phyloP scores from a whole-genome alignment of 371 early-diverging fungal genomes.

The Apophysomyces ossiformis region DNA sequence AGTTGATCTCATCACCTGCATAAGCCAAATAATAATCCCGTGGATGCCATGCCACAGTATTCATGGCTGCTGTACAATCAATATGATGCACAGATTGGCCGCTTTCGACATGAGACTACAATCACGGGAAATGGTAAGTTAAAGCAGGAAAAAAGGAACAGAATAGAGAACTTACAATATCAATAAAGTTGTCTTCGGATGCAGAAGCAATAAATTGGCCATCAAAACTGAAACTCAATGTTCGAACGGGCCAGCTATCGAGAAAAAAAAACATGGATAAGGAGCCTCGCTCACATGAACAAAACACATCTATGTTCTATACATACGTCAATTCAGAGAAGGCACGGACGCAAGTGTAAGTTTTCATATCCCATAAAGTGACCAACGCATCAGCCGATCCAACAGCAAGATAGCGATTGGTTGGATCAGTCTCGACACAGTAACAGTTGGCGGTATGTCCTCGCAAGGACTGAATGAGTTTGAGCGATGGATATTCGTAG shows the following conservation, averaged over 20 bases:
- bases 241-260: conserved; percentile 79
- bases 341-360: conserved; percentile 65
- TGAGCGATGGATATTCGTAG: conserved; percentile 65
- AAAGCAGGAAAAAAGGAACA: background rate
- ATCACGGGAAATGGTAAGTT: background rate
- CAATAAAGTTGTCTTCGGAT: conserved; percentile 80
- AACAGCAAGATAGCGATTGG: conserved; percentile 76
- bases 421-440: conserved; percentile 84
- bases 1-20: conserved; percentile 74
- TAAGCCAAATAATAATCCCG: conserved; percentile 78
- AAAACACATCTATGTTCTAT: no score
- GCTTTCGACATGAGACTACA: conserved; percentile 75
- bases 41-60: conserved; percentile 88
- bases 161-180: conserved; percentile 62
- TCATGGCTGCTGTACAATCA: conserved; percentile 71
- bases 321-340: conserved; percentile 73
- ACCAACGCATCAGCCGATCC: conserved; percentile 82
- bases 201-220: conserved; percentile 85
- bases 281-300: no score
- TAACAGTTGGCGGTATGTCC: conserved; percentile 87
- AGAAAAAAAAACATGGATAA: background rate
- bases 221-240: conserved; percentile 85
- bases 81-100: conserved; percentile 77
- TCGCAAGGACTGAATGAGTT: conserved; percentile 59
- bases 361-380: conserved; percentile 77